Evolutionary conservation across 225 moss, liverwort and hornwort species (phyloP), one percentile per base, ranked within the genome.

Genomic region (Polytrichum commune): DNA sequence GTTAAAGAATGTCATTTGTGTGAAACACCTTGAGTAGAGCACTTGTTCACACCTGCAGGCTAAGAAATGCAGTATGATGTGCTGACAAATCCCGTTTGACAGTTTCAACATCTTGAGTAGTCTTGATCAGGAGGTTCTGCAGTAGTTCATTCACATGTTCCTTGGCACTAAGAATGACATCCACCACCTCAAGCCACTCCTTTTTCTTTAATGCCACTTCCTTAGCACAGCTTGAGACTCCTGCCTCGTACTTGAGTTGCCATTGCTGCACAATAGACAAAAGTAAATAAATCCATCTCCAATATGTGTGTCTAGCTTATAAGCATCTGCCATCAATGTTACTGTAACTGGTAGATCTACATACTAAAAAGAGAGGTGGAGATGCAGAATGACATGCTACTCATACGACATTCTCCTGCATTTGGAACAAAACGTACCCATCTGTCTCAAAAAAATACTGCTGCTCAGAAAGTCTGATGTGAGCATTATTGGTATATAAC

Each of bases 111-210:
- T 87, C 70, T 19, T 74, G 76, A 16, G 55, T 67, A 28, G 80
- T 74, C 78, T 72, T 87, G 19, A 63, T 76, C 66, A 80, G 78
- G 8, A 92, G 82, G 64, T 78, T 75, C n/a, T 74, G 79, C 28
- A 92, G 28, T 22, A 75, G 70, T 53, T 79, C 77, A 58, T 78
- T 75, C 22, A 79, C 74, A 29, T 72, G 73, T 64, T 93, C 93
- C 75, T 92, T 93, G 19, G 84, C 84, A 65, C 76, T 87, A 58
- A 96, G 66, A 64, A 92, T 89, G 22, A 84, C 67, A 6, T 89
- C 81, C 77, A 93, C 76, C 19, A 85, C 84, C 79, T 86, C 85
- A 26, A 85, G 29, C 74, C 85, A 87, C 56, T 78, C 80, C 60
- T 69, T 80, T 30, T 83, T 86, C 53, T 74, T 75, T 20, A 67